phyloP scores from a whole-genome alignment of 2,329 filamentous ascomycete genomes.

The Colletotrichum viniferum region DNA sequence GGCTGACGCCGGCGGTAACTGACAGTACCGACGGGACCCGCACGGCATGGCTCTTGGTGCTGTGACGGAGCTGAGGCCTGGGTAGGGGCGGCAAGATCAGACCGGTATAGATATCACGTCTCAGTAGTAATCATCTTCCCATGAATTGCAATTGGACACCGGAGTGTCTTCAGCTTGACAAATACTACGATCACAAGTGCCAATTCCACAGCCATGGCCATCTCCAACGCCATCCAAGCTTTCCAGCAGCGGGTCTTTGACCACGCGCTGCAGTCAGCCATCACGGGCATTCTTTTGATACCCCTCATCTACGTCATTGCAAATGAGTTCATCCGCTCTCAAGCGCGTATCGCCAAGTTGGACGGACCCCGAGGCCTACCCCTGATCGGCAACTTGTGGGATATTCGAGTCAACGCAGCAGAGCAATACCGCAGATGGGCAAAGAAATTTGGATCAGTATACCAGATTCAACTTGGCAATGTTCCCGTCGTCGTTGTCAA shows the following conservation, averaged over 20 bases:
- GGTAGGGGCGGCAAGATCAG: not conserved
- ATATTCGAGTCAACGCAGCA: conserved; percentile 59
- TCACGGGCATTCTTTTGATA: conserved; percentile 12
- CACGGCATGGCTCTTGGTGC: not conserved
- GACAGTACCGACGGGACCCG: conserved; percentile 1
- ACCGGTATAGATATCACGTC: not conserved
- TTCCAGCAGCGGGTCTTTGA: conserved; percentile 23
- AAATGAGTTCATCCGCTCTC: conserved; percentile 52
- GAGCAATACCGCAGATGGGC: conserved; percentile 62
- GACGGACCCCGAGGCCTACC: conserved; percentile 55
- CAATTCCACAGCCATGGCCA: conserved; percentile 27
- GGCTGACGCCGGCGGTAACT: not conserved
- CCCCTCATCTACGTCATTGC: conserved; percentile 49
- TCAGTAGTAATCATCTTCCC: not conserved
- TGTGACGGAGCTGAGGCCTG: not conserved
- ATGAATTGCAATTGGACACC: not conserved
- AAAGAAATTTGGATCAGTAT: conserved; percentile 51
- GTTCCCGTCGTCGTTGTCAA: conserved; percentile 62
- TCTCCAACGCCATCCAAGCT: conserved; percentile 26
- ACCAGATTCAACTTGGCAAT: conserved; percentile 63
- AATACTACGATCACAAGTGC: not conserved
- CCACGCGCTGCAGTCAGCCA: conserved; percentile 25
- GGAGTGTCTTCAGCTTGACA: not conserved
- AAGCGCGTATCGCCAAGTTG: conserved; percentile 49
- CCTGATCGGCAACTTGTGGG: conserved; percentile 58